These are phyloP conservation scores for Gnomoniopsis sp. DNA, from an alignment of 2,329 filamentous ascomycete species.

Conservation along the genomic window DNA sequence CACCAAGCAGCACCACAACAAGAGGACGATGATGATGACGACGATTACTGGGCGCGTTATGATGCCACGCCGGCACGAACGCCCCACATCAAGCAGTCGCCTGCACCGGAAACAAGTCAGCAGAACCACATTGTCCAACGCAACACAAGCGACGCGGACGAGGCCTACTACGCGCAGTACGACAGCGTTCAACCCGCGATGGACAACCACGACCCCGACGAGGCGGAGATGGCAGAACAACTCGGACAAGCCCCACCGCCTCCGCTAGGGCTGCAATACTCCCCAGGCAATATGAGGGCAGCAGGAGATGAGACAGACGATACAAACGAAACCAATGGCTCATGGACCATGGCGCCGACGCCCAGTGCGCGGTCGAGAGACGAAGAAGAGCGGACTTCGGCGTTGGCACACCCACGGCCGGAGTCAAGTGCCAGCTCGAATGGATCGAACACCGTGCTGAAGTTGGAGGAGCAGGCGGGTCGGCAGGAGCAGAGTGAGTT, in stretches of 20 bases:
- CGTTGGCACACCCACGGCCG: conserved; percentile 54
- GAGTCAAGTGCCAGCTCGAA: conserved; percentile 56
- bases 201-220: conserved; percentile 78
- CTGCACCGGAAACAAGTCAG: conserved; percentile 46
- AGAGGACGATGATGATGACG: conserved; percentile 50
- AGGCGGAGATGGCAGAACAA: conserved; percentile 38
- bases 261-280: conserved; percentile 30
- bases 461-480: conserved; percentile 53
- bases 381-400: conserved; percentile 34
- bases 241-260: conserved; percentile 32
- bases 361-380: conserved; percentile 32
- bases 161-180: conserved; percentile 75
- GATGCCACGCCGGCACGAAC: conserved; percentile 67
- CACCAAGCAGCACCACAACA: conserved; percentile 20
- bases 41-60: conserved; percentile 78
- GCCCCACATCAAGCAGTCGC: conserved; percentile 59
- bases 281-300: conserved; percentile 22
- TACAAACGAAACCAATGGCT: conserved; percentile 34
- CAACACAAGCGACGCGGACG: conserved; percentile 47
- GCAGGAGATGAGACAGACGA: conserved; percentile 23
- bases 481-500: conserved; percentile 63
- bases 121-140: conserved; percentile 27
- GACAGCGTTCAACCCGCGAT: conserved; percentile 75
- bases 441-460: conserved; percentile 57
- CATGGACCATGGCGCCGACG: conserved; percentile 41